Evolutionary conservation across 2,329 filamentous ascomycete species (phyloP).

Genomic region (Purpureocillium lavendulum): DNA sequence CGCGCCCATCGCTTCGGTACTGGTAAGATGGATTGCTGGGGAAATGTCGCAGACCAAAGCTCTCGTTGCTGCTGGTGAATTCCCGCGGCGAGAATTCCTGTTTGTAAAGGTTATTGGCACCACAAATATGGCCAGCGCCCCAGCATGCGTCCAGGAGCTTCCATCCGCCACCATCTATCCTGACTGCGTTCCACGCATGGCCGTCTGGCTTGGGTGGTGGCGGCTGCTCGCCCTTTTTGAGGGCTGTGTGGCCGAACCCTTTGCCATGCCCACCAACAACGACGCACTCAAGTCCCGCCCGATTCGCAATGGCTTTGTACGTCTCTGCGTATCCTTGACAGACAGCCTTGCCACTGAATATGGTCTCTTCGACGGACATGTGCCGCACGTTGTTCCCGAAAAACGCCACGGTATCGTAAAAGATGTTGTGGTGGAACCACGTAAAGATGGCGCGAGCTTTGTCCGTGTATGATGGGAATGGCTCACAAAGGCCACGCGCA

Average conservation of each 20-base stretch:
- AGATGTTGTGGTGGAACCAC: constrained; percentile 91
- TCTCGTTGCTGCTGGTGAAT: constrained; percentile 60
- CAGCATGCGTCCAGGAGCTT: constrained; percentile 89
- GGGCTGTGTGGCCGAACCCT: constrained; percentile 62
- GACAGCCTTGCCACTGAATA: constrained; percentile 73
- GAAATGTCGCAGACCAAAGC: constrained; percentile 76
- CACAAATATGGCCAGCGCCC: constrained; percentile 69
- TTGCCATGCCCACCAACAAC: constrained; percentile 77
- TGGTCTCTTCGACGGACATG: constrained; percentile 62
- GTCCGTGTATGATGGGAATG: constrained; percentile 76
- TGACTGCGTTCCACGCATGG: constrained; percentile 92
- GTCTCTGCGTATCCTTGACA: constrained; percentile 86
- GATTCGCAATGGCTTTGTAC: constrained; percentile 68
- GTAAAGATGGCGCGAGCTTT: constrained; percentile 90
- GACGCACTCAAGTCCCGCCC: constrained; percentile 70
- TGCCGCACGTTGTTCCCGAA: constrained; percentile 61
- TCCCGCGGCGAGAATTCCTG: constrained; percentile 57
- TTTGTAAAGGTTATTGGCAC: constrained; percentile 47
- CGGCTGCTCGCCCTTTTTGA: constrained; percentile 54
- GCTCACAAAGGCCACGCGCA: constrained; percentile 66
- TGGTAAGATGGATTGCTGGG: constrained; percentile 61
- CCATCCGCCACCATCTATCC: constrained; percentile 81
- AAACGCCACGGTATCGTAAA: constrained; percentile 74
- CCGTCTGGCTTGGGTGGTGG: constrained; percentile 54
- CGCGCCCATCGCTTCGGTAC: constrained; percentile 64